phyloP scores from a whole-genome alignment of 2,329 filamentous ascomycete genomes.

The Fusarium sp. region DNA sequence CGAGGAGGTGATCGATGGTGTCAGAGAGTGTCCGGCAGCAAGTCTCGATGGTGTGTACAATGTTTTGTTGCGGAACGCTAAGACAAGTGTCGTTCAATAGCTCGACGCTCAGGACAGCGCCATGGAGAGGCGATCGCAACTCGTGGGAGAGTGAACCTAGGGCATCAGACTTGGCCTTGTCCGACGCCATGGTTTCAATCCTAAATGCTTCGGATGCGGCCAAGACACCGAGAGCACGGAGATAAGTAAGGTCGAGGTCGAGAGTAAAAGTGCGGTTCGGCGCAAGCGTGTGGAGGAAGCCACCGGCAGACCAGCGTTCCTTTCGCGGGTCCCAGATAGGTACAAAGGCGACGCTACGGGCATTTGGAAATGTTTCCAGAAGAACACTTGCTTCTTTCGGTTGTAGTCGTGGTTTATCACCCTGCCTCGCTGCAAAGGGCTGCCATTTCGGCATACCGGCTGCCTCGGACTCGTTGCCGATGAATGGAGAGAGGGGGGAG shows the following conservation, averaged over 20 bases:
- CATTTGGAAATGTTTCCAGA: slow-evolving; percentile 53
- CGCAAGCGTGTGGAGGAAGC: slow-evolving; percentile 61
- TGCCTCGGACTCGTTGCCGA: not conserved
- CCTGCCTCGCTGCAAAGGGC: not conserved
- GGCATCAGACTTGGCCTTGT: slow-evolving; percentile 67
- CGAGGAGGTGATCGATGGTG: slow-evolving; percentile 65
- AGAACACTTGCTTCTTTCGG: slow-evolving; percentile 44
- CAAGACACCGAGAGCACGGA: slow-evolving; percentile 64
- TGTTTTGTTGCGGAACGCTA: slow-evolving; percentile 58
- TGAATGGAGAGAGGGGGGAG: not conserved
- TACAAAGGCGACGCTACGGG: slow-evolving; percentile 60
- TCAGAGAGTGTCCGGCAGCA: slow-evolving; percentile 65
- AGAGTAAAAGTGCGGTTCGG: slow-evolving; percentile 58
- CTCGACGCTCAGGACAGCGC: slow-evolving; percentile 67
- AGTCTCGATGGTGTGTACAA: slow-evolving; percentile 62
- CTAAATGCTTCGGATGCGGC: slow-evolving; percentile 68
- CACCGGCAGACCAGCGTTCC: slow-evolving; percentile 62
- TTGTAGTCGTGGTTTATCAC: slow-evolving; percentile 14
- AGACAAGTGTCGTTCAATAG: slow-evolving; percentile 65
- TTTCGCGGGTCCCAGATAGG: slow-evolving; percentile 61
- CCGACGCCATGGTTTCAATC: slow-evolving; percentile 51
- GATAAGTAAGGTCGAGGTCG: slow-evolving; percentile 62
- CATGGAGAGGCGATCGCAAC: slow-evolving; percentile 70
- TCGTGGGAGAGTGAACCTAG: slow-evolving; percentile 72
- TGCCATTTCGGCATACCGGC: not conserved